Evolutionary conservation across 768 basidiomycete species (phyloP).

Genomic region (Trichaptum fuscoviolaceum): DNA sequence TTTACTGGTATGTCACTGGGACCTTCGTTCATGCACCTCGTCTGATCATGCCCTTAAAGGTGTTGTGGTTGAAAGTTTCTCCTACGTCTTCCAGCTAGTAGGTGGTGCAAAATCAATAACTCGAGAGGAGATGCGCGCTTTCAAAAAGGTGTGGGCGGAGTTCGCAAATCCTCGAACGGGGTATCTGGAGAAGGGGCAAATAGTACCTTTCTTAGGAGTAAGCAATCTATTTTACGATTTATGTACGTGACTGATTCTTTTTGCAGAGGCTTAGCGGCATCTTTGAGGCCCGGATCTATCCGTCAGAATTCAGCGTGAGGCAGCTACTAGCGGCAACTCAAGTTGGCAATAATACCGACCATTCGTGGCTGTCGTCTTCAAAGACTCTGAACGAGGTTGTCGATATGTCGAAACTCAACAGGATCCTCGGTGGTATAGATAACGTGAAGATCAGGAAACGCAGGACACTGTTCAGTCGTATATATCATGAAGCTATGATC

Average conservation of each 20-base stretch:
- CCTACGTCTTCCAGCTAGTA: conserved; percentile 88
- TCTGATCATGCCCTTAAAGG: conserved; percentile 30
- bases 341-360: conserved; percentile 30
- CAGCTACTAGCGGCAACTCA: conserved; percentile 53
- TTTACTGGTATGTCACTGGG: conserved; percentile 62
- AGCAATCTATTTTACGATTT: conserved; percentile 25
- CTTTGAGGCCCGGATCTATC: conserved; percentile 87
- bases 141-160: conserved; percentile 92
- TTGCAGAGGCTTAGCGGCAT: conserved; percentile 73
- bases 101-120: conserved; percentile 78
- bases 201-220: conserved; percentile 80
- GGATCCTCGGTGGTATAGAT: conserved; percentile 60
- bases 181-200: conserved; percentile 61
- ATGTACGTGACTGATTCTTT: conserved; percentile 9
- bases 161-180: conserved; percentile 78
- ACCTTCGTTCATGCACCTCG: not conserved
- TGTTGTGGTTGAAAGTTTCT: conserved; percentile 94
- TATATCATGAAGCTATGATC: conserved; percentile 85
- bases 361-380: conserved; percentile 23
- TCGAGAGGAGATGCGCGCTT: conserved; percentile 87
- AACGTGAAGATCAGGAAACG: conserved; percentile 56
- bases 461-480: conserved; percentile 61
- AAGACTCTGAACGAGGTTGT: conserved; percentile 42
- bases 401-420: conserved; percentile 58
- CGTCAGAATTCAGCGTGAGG: conserved; percentile 54